Evolutionary conservation across 192 early-diverging fungal genomes (phyloP).

Genomic region (Gigaspora rosea): DNA sequence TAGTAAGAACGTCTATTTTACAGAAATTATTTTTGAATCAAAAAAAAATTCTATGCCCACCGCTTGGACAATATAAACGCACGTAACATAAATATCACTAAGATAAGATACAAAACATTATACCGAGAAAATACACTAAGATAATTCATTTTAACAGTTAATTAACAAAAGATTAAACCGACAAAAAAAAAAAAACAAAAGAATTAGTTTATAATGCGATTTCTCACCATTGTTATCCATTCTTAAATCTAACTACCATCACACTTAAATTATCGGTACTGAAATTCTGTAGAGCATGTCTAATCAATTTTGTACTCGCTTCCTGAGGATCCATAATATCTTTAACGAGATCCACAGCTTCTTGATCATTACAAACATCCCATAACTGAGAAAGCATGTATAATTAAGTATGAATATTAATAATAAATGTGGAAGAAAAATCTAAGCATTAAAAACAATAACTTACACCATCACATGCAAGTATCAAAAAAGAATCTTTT

Average conservation of each 20-base stretch:
- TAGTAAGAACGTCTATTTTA: no score
- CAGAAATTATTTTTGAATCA: no score
- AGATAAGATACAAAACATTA: no score
- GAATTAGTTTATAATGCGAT: no score
- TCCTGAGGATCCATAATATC: slow-evolving; percentile 73
- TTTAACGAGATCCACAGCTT: slow-evolving; percentile 85
- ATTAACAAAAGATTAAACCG: no score
- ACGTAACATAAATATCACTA: no score
- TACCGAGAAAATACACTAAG: no score
- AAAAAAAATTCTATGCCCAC: no score
- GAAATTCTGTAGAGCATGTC: slow-evolving; percentile 88
- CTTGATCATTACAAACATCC: slow-evolving; percentile 97
- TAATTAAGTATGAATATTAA: no score
- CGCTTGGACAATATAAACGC: no score
- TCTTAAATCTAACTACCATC: slow-evolving; percentile 71
- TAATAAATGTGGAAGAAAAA: not conserved
- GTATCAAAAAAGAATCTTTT: slow-evolving; percentile 80
- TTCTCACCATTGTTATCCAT: not conserved
- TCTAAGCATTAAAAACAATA: not conserved
- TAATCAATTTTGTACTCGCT: slow-evolving; percentile 77
- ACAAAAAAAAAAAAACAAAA: no score
- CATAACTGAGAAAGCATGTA: slow-evolving; percentile 65
- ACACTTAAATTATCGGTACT: slow-evolving; percentile 95
- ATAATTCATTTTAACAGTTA: no score
- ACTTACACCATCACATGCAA: slow-evolving; percentile 96